Conservation (phyloP, 768 basidiomycete genomes). For the Pulveroboletus sp. region DNA sequence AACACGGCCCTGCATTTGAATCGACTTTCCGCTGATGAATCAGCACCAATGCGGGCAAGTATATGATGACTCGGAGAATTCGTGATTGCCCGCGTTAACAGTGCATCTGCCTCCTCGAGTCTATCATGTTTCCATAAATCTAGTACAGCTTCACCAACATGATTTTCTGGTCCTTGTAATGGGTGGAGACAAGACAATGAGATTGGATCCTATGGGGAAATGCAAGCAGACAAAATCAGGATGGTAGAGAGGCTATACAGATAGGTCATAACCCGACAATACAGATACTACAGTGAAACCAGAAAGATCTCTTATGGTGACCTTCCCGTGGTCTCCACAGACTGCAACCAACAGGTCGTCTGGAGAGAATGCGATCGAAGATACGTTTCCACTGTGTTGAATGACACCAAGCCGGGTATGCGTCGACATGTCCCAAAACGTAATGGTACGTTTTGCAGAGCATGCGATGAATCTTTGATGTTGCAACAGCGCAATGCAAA, state of each 20-base stretch:
- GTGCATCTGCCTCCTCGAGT: background rate
- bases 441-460: no score
- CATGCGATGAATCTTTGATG: background rate
- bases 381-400: no score
- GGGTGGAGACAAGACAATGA: background rate
- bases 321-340: background rate
- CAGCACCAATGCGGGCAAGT: background rate
- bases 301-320: background rate
- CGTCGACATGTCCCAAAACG: no score
- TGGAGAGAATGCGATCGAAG: background rate
- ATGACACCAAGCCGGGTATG: no score
- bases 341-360: background rate
- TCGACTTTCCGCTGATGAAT: background rate
- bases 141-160: background rate
- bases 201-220: no score
- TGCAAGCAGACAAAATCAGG: no score
- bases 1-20: background rate
- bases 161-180: background rate
- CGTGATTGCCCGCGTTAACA: background rate
- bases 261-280: background rate
- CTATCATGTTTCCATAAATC: background rate
- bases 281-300: background rate
- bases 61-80: background rate
- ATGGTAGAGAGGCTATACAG: background rate
- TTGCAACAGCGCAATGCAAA: background rate